phyloP scores from a whole-genome alignment of 495 filamentous ascomycete genomes.

The Neurospora terricola region DNA sequence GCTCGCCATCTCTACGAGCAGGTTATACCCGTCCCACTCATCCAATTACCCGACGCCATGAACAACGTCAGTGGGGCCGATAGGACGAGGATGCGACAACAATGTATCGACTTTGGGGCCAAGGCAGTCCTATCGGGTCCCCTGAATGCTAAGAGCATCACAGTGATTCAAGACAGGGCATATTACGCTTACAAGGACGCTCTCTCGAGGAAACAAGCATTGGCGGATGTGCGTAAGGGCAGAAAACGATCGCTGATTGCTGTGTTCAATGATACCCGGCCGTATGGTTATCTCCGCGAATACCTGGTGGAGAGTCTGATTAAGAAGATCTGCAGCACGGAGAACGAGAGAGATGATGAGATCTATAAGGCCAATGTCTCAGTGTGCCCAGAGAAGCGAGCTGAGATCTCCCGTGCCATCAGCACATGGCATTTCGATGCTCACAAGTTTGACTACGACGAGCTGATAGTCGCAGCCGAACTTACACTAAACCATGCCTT shows the following conservation, averaged over 20 bases:
- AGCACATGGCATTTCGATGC: slow-evolving; percentile 81
- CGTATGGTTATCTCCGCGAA: slow-evolving; percentile 82
- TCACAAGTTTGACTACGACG: slow-evolving; percentile 80
- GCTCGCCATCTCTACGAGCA: slow-evolving; percentile 61
- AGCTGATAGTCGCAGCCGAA: slow-evolving; percentile 68
- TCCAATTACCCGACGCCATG: slow-evolving; percentile 31
- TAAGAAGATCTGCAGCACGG: slow-evolving; percentile 74
- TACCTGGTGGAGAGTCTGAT: slow-evolving; percentile 83
- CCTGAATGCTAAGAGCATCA: slow-evolving; percentile 56
- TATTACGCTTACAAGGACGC: slow-evolving; percentile 69
- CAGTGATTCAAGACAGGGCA: slow-evolving; percentile 68
- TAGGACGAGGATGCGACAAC: slow-evolving; percentile 40
- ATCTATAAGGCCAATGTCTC: slow-evolving; percentile 32
- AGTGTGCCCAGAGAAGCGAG: slow-evolving; percentile 46
- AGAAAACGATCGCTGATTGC: slow-evolving; percentile 90
- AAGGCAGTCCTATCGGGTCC: slow-evolving; percentile 76
- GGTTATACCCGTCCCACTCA: slow-evolving; percentile 62
- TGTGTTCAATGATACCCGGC: slow-evolving; percentile 63
- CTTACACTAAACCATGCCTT: slow-evolving; percentile 87
- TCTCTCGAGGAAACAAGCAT: slow-evolving; percentile 54
- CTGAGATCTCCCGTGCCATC: slow-evolving; percentile 57
- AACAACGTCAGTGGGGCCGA: slow-evolving; percentile 28
- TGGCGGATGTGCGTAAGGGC: slow-evolving; percentile 54
- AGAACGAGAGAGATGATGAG: slow-evolving; percentile 36
- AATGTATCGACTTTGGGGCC: slow-evolving; percentile 75